A percentile compares a stretch with the other conserved stretches of the same genome.
These are phyloP conservation scores for Prillingera fragicola DNA, from an alignment of 1,284 basidiomycete genomes.

Conservation along the genomic window DNA sequence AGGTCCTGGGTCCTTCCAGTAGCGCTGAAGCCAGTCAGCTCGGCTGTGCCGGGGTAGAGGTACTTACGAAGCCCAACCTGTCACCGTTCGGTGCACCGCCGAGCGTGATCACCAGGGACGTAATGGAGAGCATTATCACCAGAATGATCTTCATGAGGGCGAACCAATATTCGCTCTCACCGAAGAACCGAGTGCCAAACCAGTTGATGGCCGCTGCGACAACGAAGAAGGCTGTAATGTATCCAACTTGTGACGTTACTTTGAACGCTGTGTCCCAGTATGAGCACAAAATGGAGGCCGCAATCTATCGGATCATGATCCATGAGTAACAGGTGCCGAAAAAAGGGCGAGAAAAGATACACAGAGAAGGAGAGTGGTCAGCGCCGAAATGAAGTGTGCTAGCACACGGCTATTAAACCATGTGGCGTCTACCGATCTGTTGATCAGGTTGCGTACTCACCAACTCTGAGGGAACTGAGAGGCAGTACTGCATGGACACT, in stretches of 20 bases:
- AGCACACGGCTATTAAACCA: no score
- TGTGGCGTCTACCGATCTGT: no score
- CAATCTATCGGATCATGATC: no score
- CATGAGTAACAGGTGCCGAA: no score
- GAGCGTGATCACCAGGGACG: constrained; percentile 57
- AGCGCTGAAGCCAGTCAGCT: no score
- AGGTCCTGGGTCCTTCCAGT: constrained; percentile 60
- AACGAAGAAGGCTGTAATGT: constrained; percentile 11
- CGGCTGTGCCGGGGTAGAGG: no score
- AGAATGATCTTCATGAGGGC: constrained; percentile 63
- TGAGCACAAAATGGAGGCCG: constrained; percentile 64
- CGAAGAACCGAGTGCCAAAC: constrained; percentile 63
- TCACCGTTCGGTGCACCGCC: constrained; percentile 38
- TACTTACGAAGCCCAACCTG: constrained; percentile 40
- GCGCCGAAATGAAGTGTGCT: no score
- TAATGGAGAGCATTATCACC: constrained; percentile 54
- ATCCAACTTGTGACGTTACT: constrained; percentile 8
- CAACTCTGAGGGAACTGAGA: constrained; percentile 67
- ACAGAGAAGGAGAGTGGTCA: no score
- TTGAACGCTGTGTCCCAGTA: constrained; percentile 60
- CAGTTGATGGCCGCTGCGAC: constrained; percentile 53
- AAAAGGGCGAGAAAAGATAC: no score
- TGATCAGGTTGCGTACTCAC: no score
- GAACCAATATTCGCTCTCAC: constrained; percentile 53
- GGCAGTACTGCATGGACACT: constrained; percentile 49